Conservation (phyloP, 2,329 filamentous ascomycete species). For the Diaporthe sp. region DNA sequence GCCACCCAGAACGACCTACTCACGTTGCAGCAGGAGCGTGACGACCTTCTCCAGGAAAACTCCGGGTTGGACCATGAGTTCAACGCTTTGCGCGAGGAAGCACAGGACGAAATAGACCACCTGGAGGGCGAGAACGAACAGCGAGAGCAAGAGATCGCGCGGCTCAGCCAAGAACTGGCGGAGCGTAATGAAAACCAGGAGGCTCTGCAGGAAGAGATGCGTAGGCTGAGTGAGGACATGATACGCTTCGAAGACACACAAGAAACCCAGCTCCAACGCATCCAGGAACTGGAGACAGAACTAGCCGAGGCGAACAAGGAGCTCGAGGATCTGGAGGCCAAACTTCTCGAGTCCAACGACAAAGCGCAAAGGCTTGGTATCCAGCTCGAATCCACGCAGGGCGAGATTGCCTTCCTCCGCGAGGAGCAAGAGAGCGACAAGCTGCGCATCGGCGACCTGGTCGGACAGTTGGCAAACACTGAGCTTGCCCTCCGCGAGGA, state of each 20-base stretch:
- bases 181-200: constrained; percentile 89
- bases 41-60: constrained; percentile 82
- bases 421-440: constrained; percentile 98
- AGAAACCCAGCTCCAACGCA: constrained; percentile 81
- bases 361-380: constrained; percentile 91
- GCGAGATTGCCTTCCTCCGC: constrained; percentile 93
- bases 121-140: constrained; percentile 81
- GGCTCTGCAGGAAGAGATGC: constrained; percentile 94
- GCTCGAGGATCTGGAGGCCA: constrained; percentile 86
- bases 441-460: constrained; percentile 95
- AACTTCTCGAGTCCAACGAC: constrained; percentile 85
- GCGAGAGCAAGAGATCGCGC: constrained; percentile 78
- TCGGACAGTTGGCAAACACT: constrained; percentile 83
- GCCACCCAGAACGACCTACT: constrained; percentile 84
- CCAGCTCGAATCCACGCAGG: constrained; percentile 91
- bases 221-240: constrained; percentile 88
- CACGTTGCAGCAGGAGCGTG: constrained; percentile 83
- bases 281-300: constrained; percentile 86
- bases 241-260: constrained; percentile 92
- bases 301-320: constrained; percentile 88
- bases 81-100: constrained; percentile 71
- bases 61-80: constrained; percentile 70
- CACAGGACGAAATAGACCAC: constrained; percentile 75
- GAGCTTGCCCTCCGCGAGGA: constrained; percentile 87
- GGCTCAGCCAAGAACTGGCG: constrained; percentile 78